phyloP scores from a whole-genome alignment of 1,284 basidiomycete species.

The Mycena citricolor region DNA sequence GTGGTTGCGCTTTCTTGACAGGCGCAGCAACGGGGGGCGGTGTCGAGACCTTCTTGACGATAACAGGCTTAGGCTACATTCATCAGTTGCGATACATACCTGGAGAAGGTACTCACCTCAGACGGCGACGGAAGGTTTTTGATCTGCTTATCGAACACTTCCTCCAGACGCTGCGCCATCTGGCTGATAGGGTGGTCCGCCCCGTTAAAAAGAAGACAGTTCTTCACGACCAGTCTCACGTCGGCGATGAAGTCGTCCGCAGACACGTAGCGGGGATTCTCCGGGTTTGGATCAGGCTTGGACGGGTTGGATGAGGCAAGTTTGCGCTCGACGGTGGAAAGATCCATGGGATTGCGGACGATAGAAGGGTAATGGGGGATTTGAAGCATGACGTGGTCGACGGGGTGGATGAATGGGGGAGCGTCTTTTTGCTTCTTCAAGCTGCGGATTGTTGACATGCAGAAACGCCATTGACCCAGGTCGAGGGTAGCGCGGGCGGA shows the following conservation, averaged over 20 bases:
- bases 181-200: conserved; percentile 78
- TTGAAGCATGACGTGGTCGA: conserved; percentile 86
- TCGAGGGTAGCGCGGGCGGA: conserved; percentile 47
- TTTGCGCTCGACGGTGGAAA: conserved; percentile 92
- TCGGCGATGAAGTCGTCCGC: conserved; percentile 82
- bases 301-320: conserved; percentile 73
- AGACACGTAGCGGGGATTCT: conserved; percentile 71
- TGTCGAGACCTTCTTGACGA: conserved; percentile 50
- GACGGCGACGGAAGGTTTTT: conserved; percentile 77
- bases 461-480: conserved; percentile 78
- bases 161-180: conserved; percentile 82
- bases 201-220: conserved; percentile 92
- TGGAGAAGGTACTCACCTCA: conserved; percentile 54
- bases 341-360: conserved; percentile 92
- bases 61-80: conserved; percentile 47
- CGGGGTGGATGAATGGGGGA: conserved; percentile 80
- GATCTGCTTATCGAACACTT: conserved; percentile 86
- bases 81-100: conserved; percentile 24
- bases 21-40: conserved; percentile 39
- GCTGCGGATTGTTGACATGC: conserved; percentile 74
- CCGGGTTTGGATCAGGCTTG: conserved; percentile 68
- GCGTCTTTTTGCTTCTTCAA: conserved; percentile 90
- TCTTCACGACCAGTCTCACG: conserved; percentile 85
- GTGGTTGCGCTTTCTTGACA: conserved; percentile 49
- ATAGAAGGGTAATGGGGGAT: conserved; percentile 91